Evolutionary conservation across 2,329 filamentous ascomycete species (phyloP).

Genomic region (Botrytis aclada): DNA sequence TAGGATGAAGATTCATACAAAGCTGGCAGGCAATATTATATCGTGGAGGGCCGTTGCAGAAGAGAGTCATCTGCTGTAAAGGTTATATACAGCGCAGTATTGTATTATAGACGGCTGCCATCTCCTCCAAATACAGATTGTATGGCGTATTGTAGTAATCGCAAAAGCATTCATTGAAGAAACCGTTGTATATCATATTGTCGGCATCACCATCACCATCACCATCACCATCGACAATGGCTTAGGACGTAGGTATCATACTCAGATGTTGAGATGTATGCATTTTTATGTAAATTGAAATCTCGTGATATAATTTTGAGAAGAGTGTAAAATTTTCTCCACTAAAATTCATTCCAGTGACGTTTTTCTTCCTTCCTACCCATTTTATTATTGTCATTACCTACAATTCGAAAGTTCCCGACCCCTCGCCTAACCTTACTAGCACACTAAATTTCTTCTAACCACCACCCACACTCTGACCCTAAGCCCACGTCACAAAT

Average conservation of each 20-base stretch:
- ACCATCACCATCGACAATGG: not conserved
- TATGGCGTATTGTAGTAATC: not conserved
- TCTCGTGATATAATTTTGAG: not conserved
- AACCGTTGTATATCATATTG: not conserved
- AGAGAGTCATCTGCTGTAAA: not conserved
- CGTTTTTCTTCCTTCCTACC: not conserved
- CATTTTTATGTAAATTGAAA: not conserved
- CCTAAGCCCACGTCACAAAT: conserved; percentile 16
- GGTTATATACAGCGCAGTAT: not conserved
- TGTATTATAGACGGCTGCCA: not conserved
- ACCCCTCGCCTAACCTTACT: conserved; percentile 15
- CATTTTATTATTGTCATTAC: too few relatives aligned
- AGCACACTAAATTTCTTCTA: conserved; percentile 16
- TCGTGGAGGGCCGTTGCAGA: not conserved
- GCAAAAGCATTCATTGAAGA: not conserved
- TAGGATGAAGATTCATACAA: not conserved
- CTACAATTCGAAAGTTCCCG: not conserved
- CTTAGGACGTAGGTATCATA: not conserved
- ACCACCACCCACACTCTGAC: conserved; percentile 1
- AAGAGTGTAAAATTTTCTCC: not conserved
- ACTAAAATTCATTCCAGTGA: not conserved
- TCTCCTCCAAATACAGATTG: not conserved
- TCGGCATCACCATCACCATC: not conserved
- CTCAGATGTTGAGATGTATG: not conserved
- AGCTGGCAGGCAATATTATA: not conserved